Percentiles rank a stretch among this genome's conserved stretches.
phyloP scores from a whole-genome alignment of 176 grass and related monocot species.

The Carex scoparia region DNA sequence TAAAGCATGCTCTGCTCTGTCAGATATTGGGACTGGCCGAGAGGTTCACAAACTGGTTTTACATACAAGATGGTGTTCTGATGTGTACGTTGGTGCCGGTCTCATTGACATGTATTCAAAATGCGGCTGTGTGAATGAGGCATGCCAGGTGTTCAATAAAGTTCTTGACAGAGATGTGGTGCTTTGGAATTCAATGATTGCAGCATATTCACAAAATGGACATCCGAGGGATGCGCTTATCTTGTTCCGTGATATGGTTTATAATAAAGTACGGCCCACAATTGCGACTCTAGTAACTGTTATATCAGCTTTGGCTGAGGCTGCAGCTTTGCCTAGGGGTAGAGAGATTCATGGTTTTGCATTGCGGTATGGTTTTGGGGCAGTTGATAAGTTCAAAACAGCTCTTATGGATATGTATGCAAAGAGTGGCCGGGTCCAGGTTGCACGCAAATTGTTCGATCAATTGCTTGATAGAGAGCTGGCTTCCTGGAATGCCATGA shows the following conservation, averaged over 20 bases:
- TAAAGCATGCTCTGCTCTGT: conserved; percentile 56
- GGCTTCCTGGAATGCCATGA: conserved; percentile 81
- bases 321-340: conserved; percentile 51
- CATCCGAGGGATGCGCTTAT: conserved; percentile 35
- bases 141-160: conserved; percentile 39
- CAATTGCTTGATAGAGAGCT: conserved; percentile 39
- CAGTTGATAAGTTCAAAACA: conserved; percentile 61
- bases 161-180: conserved; percentile 38
- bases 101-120: conserved; percentile 78
- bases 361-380: conserved; percentile 46
- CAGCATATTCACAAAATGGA: conserved; percentile 59
- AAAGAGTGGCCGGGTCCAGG: conserved; percentile 52
- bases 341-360: conserved; percentile 67
- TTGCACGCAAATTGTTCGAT: conserved; percentile 57
- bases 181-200: conserved; percentile 74
- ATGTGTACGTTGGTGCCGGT: conserved; percentile 43
- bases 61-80: conserved; percentile 26
- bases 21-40: conserved; percentile 30
- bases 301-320: conserved; percentile 50
- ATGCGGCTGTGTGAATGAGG: conserved; percentile 45
- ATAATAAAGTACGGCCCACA: conserved; percentile 30
- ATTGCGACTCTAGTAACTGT: conserved; percentile 49
- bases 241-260: conserved; percentile 52
- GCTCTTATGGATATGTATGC: conserved; percentile 76
- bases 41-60: conserved; percentile 39